Evolutionary conservation across 345 rosid species (phyloP).

Genomic region (Salix koriyanagi): DNA sequence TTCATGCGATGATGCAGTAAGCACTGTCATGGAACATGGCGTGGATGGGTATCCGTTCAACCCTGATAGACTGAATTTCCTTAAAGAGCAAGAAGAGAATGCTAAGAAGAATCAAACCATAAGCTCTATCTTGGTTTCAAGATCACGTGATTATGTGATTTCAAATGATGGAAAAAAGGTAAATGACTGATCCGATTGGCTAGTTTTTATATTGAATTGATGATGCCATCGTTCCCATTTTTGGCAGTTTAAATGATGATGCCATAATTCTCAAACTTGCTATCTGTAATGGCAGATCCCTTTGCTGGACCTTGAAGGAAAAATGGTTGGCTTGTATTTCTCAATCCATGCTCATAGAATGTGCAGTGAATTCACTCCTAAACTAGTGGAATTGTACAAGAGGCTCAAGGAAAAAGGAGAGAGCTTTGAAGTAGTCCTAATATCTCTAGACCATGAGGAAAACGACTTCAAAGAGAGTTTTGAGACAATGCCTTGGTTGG

Average conservation of each 20-base stretch:
- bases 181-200: neutral
- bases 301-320: slow-evolving; percentile 65
- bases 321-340: slow-evolving; percentile 57
- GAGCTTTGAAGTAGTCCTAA: slow-evolving; percentile 58
- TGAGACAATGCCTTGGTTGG: slow-evolving; percentile 60
- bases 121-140: slow-evolving; percentile 25
- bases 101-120: slow-evolving; percentile 33
- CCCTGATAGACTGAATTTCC: slow-evolving; percentile 11
- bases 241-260: neutral
- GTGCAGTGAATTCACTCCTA: slow-evolving; percentile 44
- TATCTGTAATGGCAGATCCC: slow-evolving; percentile 35
- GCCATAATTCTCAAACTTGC: neutral
- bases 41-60: slow-evolving; percentile 32
- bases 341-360: slow-evolving; percentile 11
- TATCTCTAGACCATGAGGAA: slow-evolving; percentile 57
- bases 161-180: slow-evolving; percentile 31
- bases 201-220: neutral
- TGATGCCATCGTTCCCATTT: neutral
- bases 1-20: slow-evolving; percentile 13
- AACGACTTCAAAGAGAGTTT: slow-evolving; percentile 47
- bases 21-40: slow-evolving; percentile 23
- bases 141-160: slow-evolving; percentile 26
- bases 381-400: slow-evolving; percentile 44
- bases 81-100: slow-evolving; percentile 24
- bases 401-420: slow-evolving; percentile 51